Conservation (phyloP, 208 protist genomes). For the Porcisia deanei region DNA sequence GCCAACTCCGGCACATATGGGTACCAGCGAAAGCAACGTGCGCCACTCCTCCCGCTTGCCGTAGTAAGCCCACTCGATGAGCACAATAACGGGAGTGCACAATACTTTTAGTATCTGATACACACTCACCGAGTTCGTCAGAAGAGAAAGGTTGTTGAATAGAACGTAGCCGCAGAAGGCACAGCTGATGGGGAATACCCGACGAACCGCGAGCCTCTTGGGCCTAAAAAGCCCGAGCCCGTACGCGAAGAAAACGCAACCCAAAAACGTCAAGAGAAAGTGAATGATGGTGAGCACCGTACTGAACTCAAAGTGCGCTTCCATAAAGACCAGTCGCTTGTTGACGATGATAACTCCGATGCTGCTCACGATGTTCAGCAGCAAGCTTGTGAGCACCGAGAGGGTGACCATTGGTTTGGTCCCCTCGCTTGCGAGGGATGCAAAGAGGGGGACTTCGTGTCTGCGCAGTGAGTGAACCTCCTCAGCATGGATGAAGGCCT, state of each 20-base stretch:
- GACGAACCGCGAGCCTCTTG: constrained; percentile 38
- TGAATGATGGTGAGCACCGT: constrained; percentile 75
- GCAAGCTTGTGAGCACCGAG: constrained; percentile 39
- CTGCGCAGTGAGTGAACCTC: no score
- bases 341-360: constrained; percentile 79
- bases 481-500: no score
- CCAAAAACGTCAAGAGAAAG: constrained; percentile 66
- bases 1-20: constrained; percentile 74
- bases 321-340: constrained; percentile 63
- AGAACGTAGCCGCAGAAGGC: constrained; percentile 88
- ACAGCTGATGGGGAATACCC: constrained; percentile 64
- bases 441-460: background rate
- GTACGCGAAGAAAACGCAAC: constrained; percentile 57
- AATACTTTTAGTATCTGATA: constrained; percentile 90
- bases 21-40: constrained; percentile 65
- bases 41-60: constrained; percentile 41
- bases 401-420: constrained; percentile 10
- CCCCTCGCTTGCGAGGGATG: background rate
- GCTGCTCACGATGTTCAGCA: constrained; percentile 71
- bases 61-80: constrained; percentile 59
- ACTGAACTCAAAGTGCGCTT: constrained; percentile 65
- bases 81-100: constrained; percentile 77
- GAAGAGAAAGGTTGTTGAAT: constrained; percentile 88
- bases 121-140: constrained; percentile 80
- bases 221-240: constrained; percentile 33